Evolutionary conservation across 2,329 filamentous ascomycete genomes (phyloP), one percentile per base, ranked within the genome.

Genomic region (Aspergillus proliferans): DNA sequence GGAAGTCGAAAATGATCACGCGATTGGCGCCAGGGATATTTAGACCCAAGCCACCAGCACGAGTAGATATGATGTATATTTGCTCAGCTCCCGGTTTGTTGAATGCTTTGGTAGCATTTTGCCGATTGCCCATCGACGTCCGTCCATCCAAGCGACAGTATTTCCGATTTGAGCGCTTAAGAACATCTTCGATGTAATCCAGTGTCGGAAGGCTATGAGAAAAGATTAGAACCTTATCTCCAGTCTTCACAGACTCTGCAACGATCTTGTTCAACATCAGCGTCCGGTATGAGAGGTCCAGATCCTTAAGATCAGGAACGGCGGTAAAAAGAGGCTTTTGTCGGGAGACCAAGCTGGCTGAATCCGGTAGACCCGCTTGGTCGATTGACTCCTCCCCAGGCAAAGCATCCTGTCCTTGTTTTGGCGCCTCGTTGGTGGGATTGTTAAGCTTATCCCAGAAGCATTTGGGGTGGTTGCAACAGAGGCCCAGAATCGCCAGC

Each of bases 1-100:
- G 76, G 61, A 86, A 88, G 64, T 96, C 91, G 48, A 94, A 86
- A 18, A 96, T 85, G 18, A 96, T 79, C 1, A 95, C 87, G 18
- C 91, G 82, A 63, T 90, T 95, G 1, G 91, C 91, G 1, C 86
- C 84, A 38, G 82, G 81, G 10, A 96, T 85, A 55, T 96, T 96
- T 45, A 95, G 74, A 0, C 91, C 91, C 1, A 90, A 72, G 0
- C 89, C 88, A 19, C 90, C 91, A 7, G 91, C 88, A 51, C 70
- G 83, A 1, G 89, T 95, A 0, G 89, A 95, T 49, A 95, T 89
- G 2, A 96, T 72, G 61, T 88, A 88, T 0, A 94, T 75, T 15
- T 73, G 60, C 2, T 65, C 49, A 21, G 83, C 76, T 1, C 70
- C 66, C 2, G 68, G 54, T 0, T 63, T 61, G 57, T 93, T 91